Evolutionary conservation across 2,329 filamentous ascomycete species (phyloP).

Genomic region (Pyrenochaeta sp.): DNA sequence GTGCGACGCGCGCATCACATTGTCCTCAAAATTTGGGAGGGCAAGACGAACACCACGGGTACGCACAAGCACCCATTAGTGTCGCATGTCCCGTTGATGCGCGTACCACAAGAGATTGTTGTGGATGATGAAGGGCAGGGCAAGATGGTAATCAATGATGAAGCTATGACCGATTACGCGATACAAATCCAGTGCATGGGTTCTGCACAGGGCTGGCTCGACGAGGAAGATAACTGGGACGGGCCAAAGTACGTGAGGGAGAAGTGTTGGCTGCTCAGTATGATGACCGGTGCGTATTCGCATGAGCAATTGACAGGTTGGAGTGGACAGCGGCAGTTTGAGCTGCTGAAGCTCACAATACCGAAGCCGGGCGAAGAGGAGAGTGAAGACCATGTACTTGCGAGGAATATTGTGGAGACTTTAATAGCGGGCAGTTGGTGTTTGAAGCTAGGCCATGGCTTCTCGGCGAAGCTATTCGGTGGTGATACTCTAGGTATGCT

Average conservation of each 20-base stretch:
- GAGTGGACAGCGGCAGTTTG: conserved; percentile 60
- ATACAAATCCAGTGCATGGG: conserved; percentile 64
- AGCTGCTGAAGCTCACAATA: conserved; percentile 58
- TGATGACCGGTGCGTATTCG: conserved; percentile 28
- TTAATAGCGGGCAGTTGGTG: conserved; percentile 62
- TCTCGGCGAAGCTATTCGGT: conserved; percentile 60
- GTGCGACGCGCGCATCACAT: conserved; percentile 60
- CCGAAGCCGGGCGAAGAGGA: conserved; percentile 53
- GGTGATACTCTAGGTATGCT: conserved; percentile 60
- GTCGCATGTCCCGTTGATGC: conserved; percentile 58
- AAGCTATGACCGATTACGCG: conserved; percentile 64
- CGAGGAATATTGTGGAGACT: conserved; percentile 61
- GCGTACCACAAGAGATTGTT: conserved; percentile 42
- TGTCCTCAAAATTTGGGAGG: conserved; percentile 62
- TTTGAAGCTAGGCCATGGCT: conserved; percentile 65
- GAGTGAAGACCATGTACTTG: conserved; percentile 57
- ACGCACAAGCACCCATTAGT: conserved; percentile 62
- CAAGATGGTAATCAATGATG: conserved; percentile 50
- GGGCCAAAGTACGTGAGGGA: conserved; percentile 61
- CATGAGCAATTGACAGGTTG: conserved; percentile 61
- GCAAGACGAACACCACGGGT: conserved; percentile 49
- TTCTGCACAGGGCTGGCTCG: conserved; percentile 62
- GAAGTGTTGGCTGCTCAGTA: conserved; percentile 32
- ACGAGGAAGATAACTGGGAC: conserved; percentile 62
- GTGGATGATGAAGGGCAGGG: conserved; percentile 47